Conservation (phyloP, 495 filamentous ascomycete genomes). For the Aspergillus nanangensis region DNA sequence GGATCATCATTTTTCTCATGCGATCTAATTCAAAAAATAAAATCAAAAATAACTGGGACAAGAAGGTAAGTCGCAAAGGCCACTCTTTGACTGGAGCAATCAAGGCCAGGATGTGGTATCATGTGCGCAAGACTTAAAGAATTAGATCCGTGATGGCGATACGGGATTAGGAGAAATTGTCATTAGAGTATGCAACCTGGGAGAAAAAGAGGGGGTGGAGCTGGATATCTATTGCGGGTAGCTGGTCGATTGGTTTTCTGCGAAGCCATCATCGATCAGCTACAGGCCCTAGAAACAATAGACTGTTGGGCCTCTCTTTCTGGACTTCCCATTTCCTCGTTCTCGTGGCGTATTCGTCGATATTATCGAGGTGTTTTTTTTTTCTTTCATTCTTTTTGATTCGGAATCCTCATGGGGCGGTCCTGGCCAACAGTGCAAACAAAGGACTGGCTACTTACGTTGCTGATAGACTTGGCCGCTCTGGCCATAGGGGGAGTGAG, state of each 20-base stretch:
- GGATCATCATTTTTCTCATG: constrained; percentile 17
- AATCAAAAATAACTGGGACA: constrained; percentile 27
- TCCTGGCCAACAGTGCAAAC: constrained; percentile 20
- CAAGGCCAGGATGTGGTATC: constrained; percentile 41
- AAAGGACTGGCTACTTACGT: constrained; percentile 53
- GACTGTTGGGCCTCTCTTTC: constrained; percentile 15
- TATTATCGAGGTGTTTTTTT: constrained; percentile 8
- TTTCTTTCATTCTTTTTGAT: constrained; percentile 5
- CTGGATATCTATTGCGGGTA: constrained; percentile 40
- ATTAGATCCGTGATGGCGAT: constrained; percentile 32
- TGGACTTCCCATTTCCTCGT: constrained; percentile 3
- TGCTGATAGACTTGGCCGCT: constrained; percentile 73
- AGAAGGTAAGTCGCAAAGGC: constrained; percentile 29
- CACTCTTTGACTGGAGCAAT: constrained; percentile 32
- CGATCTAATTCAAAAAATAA: constrained; percentile 34
- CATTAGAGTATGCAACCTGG: constrained; percentile 31
- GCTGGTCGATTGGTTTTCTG: constrained; percentile 41
- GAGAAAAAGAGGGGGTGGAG: constrained; percentile 15
- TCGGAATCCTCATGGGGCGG: constrained; percentile 13
- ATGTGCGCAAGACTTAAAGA: constrained; percentile 33
- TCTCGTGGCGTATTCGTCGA: not conserved
- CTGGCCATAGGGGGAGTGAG: constrained; percentile 71
- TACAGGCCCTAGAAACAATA: constrained; percentile 20
- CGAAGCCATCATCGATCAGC: constrained; percentile 27
- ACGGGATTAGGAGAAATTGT: constrained; percentile 37